Conservation (phyloP, 148 eudicot genomes). For the Rhododendron simsii region DNA sequence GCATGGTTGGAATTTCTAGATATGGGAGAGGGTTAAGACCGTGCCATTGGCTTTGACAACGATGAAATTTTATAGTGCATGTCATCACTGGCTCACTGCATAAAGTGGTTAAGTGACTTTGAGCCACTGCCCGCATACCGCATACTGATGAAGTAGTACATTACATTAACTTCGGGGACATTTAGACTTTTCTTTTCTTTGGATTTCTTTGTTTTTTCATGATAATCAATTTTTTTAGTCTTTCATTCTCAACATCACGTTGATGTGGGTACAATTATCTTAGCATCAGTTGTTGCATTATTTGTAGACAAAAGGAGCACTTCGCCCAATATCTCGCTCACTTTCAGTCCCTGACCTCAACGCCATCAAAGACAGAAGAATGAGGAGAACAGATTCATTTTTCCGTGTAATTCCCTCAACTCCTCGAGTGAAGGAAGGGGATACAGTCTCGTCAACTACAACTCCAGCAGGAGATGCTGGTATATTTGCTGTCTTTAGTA, state of each 20-base stretch:
- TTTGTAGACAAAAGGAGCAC: conserved; percentile 53
- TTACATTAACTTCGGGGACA: neutral
- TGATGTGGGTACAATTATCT: conserved; percentile 2
- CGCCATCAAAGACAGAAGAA: conserved; percentile 28
- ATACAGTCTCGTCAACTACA: conserved; percentile 21
- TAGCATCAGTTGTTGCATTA: neutral
- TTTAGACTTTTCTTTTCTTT: neutral
- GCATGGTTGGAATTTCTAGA: neutral
- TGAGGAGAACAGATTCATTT: conserved; percentile 51
- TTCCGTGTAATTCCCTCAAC: conserved; percentile 77
- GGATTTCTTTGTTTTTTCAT: neutral
- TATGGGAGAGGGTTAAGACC: neutral
- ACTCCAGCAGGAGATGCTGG: conserved; percentile 30
- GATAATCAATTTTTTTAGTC: neutral
- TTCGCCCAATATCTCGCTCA: conserved; percentile 51
- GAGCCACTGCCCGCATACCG: neutral
- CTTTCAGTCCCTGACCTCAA: conserved; percentile 59
- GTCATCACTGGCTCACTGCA: neutral
- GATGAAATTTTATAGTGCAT: neutral
- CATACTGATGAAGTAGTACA: neutral
- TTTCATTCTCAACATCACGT: neutral
- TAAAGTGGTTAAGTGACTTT: neutral
- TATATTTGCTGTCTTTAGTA: conserved; percentile 5
- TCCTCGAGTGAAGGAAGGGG: conserved; percentile 51
- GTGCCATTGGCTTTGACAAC: neutral